Evolutionary conservation across 2,329 filamentous ascomycete genomes (phyloP), one percentile per base, ranked within the genome.

Genomic region (Pseudovirgaria hyperparasitica): DNA sequence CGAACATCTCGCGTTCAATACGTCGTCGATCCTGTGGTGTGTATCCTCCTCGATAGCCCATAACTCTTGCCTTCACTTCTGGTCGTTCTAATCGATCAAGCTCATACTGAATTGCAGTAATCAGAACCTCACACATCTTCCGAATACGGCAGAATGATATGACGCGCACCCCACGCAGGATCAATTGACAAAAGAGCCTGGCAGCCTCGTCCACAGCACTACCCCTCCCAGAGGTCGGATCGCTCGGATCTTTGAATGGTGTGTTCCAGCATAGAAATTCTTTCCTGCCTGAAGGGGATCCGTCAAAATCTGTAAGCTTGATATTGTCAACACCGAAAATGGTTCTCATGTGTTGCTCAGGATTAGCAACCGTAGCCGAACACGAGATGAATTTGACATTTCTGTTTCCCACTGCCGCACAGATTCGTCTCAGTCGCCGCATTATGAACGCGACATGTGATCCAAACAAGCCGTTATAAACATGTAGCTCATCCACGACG

Each of bases 191-290:
- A 45, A 98, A 93, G 1, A 98, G 58, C 22, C 81, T 75, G 2
- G 90, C 84, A n/a, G 82, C 80, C 54, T 98, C 87, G 4, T 72
- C 68, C 49, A 92, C 73, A 4, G 77, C 76, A 48, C 82, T 82
- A 9, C 82, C 82, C 31, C 90, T 72, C 2, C 90, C 87, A 41
- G 82, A 92, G 0, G 79, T 73, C 6, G 85, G 81, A 52, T 96
- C 87, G 1, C 67, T 70, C 0, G 87, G 84, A 40, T 94, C 87
- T 49, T 85, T 92, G 53, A 74, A 93, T 0, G 90, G 90, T 0
- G 87, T 94, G 42, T 98, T 96, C 90, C 90, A 98, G 52, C 86
- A 96, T 5, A 98, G 48, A 31, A 96, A 96, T 44, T 96, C 87
- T 48, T 96, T 96, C 13, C 84, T 68, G 0, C 87, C 84, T 5